Evolutionary conservation across 2,329 filamentous ascomycete genomes (phyloP).

Genomic region (Colletotrichum sp.): DNA sequence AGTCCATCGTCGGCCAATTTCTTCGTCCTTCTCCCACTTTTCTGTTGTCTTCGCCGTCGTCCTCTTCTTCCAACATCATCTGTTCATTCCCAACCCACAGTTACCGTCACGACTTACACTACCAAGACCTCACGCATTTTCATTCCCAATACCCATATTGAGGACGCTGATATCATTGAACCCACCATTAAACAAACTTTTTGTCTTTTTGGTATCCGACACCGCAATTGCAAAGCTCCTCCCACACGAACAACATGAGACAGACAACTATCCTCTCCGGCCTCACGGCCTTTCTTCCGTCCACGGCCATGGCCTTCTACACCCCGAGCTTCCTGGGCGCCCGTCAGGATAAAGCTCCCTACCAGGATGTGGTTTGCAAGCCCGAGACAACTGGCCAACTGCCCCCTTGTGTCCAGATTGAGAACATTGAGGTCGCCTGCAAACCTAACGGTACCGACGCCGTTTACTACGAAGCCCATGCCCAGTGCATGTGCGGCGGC

Average conservation of each 20-base stretch:
- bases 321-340: not conserved
- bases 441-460: constrained; percentile 30
- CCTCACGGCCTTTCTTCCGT: constrained; percentile 3
- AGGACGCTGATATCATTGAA: not conserved
- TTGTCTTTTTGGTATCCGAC: not conserved
- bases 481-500: constrained; percentile 36
- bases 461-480: constrained; percentile 24
- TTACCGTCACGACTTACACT: not conserved
- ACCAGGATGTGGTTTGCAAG: constrained; percentile 20
- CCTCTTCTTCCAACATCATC: not conserved
- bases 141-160: not conserved
- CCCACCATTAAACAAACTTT: not conserved
- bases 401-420: constrained; percentile 34
- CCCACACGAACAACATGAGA: constrained; percentile 2
- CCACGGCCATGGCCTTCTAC: not conserved
- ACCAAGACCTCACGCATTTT: not conserved
- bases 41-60: not conserved
- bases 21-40: not conserved
- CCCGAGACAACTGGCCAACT: constrained; percentile 11
- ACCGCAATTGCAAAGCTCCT: not conserved
- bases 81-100: not conserved
- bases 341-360: constrained; percentile 22
- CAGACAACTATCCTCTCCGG: constrained; percentile 11
- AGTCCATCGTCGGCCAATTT: not conserved
- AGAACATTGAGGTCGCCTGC: constrained; percentile 33